Base-by-base conservation (phyloP, 2,329 filamentous ascomycete species). In the Coniochaeta sp. region DNA sequence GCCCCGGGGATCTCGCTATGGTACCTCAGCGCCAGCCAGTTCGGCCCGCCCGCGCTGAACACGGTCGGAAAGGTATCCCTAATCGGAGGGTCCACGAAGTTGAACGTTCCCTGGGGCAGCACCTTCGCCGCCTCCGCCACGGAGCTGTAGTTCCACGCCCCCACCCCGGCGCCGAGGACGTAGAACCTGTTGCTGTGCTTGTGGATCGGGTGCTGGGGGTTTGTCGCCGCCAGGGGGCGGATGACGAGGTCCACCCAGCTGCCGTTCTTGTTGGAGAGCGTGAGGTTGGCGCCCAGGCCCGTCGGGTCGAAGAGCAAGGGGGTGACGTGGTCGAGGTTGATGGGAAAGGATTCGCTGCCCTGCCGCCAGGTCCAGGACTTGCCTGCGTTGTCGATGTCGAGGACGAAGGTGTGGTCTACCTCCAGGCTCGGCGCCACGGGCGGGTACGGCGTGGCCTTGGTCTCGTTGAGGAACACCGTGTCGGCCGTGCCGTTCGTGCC, bases 131-230 rank as follows among this genome's bases (percentile, higher is more conserved):
- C 73, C 35, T 73, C 67, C 0, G 64, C 67, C 3, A 76, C 68
- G 4, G 65, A 65, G 3, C 63, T 64, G 63, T 71, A 76, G 13
- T 67, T 70, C 61, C 70, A 77, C 1, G 51, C 48, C 1, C 68
- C 68, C 0, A 52, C 49, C 1, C 71, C 62, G 16, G 24, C 52
- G 6, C 74, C 74, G 50, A 77, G 67, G n/a, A 71, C 58, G 53
- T 68, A 77, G 45, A 64, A 69, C 52, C 71, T 73, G 57, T 73
- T 75, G 42, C 66, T 66, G 58, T 77, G 74, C 59, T 77, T 77
- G 64, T 77, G 74, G 30, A 77, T 71, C 0, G 51, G 26, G 45
- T 56, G 52, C 28, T 32, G 32, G 16, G 53, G 51, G 8, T 27
- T 33, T 12, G 10, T 28, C 51, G 33, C 28, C 9, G 13, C 20